These are phyloP conservation scores for Cryphonectria radicalis DNA, from an alignment of 2,329 filamentous ascomycete genomes.

Conservation along the genomic window DNA sequence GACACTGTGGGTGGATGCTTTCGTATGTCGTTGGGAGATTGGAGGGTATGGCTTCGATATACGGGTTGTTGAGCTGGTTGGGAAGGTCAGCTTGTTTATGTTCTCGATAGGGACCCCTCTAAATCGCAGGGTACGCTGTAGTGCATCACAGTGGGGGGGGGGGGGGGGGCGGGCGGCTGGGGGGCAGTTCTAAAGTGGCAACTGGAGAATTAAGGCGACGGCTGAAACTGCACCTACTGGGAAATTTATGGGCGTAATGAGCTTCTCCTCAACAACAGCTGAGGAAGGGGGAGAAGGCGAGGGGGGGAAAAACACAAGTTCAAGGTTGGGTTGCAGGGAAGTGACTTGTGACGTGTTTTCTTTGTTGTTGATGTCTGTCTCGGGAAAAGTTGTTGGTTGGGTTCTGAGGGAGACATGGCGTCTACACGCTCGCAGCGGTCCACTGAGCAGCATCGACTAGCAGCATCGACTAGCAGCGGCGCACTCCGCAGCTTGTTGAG, in stretches of 20 bases:
- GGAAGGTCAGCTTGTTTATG: constrained; percentile 1
- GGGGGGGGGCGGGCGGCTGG: not conserved
- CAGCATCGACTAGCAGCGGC: not conserved
- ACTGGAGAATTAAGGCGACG: not conserved
- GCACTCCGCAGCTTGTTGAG: not conserved
- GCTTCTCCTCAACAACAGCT: not conserved
- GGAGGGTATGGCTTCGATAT: not conserved
- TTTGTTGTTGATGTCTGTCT: not conserved
- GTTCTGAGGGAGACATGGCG: not conserved
- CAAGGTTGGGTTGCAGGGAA: not conserved
- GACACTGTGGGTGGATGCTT: not conserved
- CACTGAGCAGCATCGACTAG: not conserved
- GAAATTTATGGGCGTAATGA: not conserved
- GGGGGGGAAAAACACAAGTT: not conserved
- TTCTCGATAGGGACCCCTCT: not conserved
- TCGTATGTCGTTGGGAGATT: constrained; percentile 4
- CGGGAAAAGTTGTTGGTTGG: not conserved
- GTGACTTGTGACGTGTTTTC: not conserved
- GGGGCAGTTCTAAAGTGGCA: not conserved
- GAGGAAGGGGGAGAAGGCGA: not conserved
- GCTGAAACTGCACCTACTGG: not conserved
- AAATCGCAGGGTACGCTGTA: not conserved
- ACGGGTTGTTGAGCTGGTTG: not conserved
- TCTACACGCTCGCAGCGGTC: not conserved
- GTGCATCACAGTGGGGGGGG: not conserved